Base-by-base conservation (phyloP, 1,284 basidiomycete species). In the Trametes pubescens region DNA sequence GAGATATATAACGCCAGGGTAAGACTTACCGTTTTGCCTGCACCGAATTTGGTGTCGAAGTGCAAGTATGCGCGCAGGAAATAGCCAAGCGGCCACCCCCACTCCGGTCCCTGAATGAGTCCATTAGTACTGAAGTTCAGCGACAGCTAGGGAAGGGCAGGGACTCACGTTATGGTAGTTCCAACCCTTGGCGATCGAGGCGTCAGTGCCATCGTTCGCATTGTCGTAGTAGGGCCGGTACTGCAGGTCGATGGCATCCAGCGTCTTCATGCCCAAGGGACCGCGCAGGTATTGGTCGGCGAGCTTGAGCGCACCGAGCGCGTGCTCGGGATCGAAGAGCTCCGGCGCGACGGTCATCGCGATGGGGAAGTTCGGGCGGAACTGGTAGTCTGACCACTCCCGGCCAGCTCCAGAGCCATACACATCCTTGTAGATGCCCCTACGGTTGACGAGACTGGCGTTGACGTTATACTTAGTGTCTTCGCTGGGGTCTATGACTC, bases 391-490 rank as follows among this genome's bases (percentile, higher is more conserved):
- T 8, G 94, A 94, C 92, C 95, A 98, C 77, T 96, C 94, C 60
- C 94, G 86, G 14, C 90, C 92, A 57, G 82, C 74, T 1, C 94
- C 94, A 18, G 96, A 95, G 40, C 95, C 95, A 71, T 92, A 94
- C 6, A 99, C 95, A 73, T 99, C 97, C 82, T 99, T 99, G 85
- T 99, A 99, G 76, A 99, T 97, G 5, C 97, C 97, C 53, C 97
- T 86, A 26, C 95, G 91, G 77, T 96, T 94, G 68, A 98, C 84
- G 37, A 98, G 79, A 34, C 75, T 81, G 1, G 92, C 69, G 73
- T 95, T 84, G 67, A 98, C 77, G 60, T 84, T 83, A 79, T 95
- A 96, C 43, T 88, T 80, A 9, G 73, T 68, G 74, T 99, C 96
- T 26, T 94, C 86, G 11, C 81, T 74, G 0, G 91, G 82, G 74